Evolutionary conservation across 306 rosid species (phyloP), one percentile per base, ranked within the genome.

Genomic region (Pyrus communis): DNA sequence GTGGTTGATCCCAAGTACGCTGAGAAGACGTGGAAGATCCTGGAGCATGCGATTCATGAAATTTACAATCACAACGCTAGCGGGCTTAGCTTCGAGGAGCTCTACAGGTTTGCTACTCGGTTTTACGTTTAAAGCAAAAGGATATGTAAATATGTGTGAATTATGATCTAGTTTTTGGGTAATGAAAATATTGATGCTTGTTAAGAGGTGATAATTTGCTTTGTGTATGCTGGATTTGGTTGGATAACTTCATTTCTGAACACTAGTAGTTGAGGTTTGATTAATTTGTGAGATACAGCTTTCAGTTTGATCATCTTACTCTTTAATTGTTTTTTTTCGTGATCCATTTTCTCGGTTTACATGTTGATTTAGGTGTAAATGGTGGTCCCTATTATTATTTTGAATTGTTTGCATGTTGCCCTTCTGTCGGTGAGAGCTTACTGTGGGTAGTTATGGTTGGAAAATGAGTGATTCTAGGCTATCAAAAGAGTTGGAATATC

Each of bases 81-180:
- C 79, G 97, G 98, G 43, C 96, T 93, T 61, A 93, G 98, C 80
- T 93, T 93, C 70, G 98, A 93, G 81, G 97, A 93, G 86, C 97
- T 93, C 75, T 93, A 93, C 84, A 93, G 98, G 98, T 93, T 82
- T 76, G 46, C 54, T 52, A 54, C 75, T 35, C 0, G 42, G 7
- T 7, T 35, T 78, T 59, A 67, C 62, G 40, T 10, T 54, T 69
- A 54, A 23, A 23, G 9, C 25, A 17, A 17, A 4, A 0, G 19
- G 1, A 15, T 15, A 49, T 5, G 21, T 5, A 49, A 15, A 4
- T 30, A 42, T 25, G 33, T 25, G 1, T 57, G 62, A 57, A 22
- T 15, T 49, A 49, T 43, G 52, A 7, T 67, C 55, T 75, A 14
- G 55, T 5, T 10, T 55, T 27, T 55, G 25, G 33, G n/a, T 14